Conservation (phyloP, 176 grass and related monocot species). For the Oryza brachyantha region DNA sequence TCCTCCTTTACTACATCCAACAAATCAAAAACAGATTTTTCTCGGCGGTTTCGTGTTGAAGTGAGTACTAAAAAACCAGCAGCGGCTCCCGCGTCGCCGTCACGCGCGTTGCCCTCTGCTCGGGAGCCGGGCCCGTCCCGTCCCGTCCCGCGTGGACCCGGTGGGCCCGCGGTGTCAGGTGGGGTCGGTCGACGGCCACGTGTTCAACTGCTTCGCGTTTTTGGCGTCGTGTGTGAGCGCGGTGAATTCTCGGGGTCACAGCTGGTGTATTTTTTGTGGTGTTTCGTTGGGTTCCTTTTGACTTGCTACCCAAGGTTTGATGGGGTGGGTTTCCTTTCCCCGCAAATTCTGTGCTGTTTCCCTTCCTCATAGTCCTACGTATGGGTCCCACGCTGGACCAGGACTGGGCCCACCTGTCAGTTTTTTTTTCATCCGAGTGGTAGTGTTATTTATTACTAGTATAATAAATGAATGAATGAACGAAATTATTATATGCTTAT, state of each 20-base stretch:
- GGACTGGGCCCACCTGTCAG: neutral
- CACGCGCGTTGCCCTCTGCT: neutral
- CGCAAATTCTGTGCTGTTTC: conserved; percentile 1
- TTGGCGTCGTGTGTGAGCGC: no score
- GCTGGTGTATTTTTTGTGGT: neutral
- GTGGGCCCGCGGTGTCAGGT: neutral
- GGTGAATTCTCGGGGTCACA: no score
- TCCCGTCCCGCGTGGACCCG: neutral
- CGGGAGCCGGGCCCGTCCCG: neutral
- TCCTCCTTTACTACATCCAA: no score
- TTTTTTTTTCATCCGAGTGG: no score
- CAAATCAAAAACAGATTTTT: no score
- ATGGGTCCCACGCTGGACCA: neutral
- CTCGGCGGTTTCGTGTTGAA: neutral
- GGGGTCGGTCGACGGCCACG: neutral
- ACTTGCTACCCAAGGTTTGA: conserved; percentile 27
- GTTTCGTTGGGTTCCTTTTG: neutral
- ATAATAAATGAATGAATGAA: no score
- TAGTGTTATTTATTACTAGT: no score
- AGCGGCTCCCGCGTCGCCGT: neutral
- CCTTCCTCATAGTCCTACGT: neutral
- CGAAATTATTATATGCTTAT: no score
- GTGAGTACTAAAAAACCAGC: neutral
- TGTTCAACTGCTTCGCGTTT: no score
- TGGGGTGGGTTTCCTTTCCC: neutral